Base-by-base conservation (phyloP, 2,329 filamentous ascomycete genomes). In the Rhexocercosporidium sp. region DNA sequence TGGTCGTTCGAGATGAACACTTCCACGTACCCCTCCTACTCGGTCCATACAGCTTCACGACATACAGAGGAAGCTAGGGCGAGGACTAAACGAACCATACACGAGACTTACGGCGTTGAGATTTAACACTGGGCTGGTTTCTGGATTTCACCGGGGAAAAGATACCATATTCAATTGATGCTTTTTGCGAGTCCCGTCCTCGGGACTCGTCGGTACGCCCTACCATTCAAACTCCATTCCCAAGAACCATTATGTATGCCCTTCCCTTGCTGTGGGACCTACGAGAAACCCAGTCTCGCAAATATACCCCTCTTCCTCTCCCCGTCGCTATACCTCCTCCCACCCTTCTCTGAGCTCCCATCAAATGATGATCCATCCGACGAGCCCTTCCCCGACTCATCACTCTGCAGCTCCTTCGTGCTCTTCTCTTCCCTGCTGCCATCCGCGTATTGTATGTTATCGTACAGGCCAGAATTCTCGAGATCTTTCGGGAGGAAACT, bases 21-120 rank as follows among this genome's bases (percentile, higher is more conserved):
- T 95, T 92, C 76, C 92, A 96, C 81, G 91, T 96, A 3, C 92
- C 92, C 53, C 79, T 96, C 76, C 77, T 96, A 78, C 78, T 95
- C 80, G 89, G 90, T 70, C 92, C 92, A 34, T 94, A 90, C 80
- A 91, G 90, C 77, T 96, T 93, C 80, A 92, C 90, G 47, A 95
- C 92, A 11, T 96, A 96, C 79, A 83, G 92, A 57, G 92, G 92
- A 18, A 92, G 90, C 77, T 93, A 81, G 46, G 53, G 20, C 1
- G 3, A 1, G 25, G 25, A 61, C 16, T 39, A 31, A 20, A n/a
- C 6, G 37, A 25, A 12, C 3, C 29, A 39, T 37, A 16, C 11
- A 37, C 31, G 53, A 22, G 37, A 20, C 20, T 20, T 22, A 56
- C 12, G 11, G 53, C 31, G 31, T 37, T 20, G 31, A n/a, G 9